Conservation (phyloP, 208 protist species). For the Wallacemonas collosoma region DNA sequence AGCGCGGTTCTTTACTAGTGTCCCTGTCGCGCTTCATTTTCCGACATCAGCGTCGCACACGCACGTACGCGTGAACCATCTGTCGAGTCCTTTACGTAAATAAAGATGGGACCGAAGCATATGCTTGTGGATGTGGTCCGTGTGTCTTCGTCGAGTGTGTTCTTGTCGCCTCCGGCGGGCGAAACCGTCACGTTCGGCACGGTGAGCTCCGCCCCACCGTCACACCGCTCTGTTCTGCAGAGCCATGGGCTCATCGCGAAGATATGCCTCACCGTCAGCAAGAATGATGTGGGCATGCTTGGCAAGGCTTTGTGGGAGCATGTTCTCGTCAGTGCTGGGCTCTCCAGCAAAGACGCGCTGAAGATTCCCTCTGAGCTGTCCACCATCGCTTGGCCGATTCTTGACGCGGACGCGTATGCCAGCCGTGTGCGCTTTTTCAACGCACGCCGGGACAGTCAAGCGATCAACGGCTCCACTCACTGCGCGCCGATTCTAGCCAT, state of each 20-base stretch:
- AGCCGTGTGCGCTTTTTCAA: slow-evolving; percentile 26
- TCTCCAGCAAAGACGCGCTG: slow-evolving; percentile 4
- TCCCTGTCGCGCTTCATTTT: not conserved
- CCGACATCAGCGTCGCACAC: not conserved
- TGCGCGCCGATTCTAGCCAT: slow-evolving; percentile 58
- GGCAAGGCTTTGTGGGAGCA: slow-evolving; percentile 31
- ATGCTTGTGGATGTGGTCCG: slow-evolving; percentile 34
- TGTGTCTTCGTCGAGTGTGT: slow-evolving; percentile 57
- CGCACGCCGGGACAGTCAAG: slow-evolving; percentile 22
- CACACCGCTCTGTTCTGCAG: slow-evolving; percentile 64
- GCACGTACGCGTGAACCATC: not conserved
- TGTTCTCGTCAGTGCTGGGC: slow-evolving; percentile 13
- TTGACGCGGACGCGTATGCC: slow-evolving; percentile 34
- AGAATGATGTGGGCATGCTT: slow-evolving; percentile 17
- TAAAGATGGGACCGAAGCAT: slow-evolving; percentile 17
- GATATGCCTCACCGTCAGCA: slow-evolving; percentile 33
- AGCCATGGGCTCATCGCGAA: slow-evolving; percentile 74
- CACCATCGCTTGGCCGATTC: slow-evolving; percentile 48
- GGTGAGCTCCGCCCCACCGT: slow-evolving; percentile 47
- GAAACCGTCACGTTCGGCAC: slow-evolving; percentile 58
- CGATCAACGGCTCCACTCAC: slow-evolving; percentile 40
- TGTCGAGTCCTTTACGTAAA: not conserved
- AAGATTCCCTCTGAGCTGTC: slow-evolving; percentile 19
- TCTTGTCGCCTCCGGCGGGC: slow-evolving; percentile 39
- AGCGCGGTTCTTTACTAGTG: too few species aligned